Evolutionary conservation across 305 asterid genomes (phyloP).

Genomic region (Fraxinus nigra): DNA sequence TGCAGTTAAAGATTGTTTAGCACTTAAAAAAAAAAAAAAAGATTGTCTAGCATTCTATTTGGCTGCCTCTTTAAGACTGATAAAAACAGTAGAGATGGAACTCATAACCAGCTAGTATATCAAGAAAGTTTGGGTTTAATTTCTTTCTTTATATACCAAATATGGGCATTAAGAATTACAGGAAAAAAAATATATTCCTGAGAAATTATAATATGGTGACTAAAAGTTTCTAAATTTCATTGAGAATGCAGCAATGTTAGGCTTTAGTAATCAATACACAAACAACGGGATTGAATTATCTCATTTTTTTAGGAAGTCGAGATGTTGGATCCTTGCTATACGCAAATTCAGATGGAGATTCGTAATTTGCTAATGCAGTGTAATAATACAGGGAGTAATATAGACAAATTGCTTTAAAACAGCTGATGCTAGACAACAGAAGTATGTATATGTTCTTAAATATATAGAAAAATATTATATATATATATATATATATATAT

Average conservation of each 20-base stretch:
- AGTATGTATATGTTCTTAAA: neutral
- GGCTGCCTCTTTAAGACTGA: neutral
- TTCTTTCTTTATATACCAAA: neutral
- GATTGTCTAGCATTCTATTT: neutral
- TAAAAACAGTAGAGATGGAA: neutral
- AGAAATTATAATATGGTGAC: neutral
- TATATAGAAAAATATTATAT: too few relatives aligned
- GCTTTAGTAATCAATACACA: neutral
- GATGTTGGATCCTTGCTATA: neutral
- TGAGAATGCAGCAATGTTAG: neutral
- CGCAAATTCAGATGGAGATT: neutral
- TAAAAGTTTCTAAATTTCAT: neutral
- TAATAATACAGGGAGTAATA: neutral
- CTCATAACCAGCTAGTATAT: neutral
- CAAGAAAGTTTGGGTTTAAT: too few relatives aligned
- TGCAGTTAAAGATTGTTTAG: neutral
- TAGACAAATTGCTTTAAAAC: neutral
- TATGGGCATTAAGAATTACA: neutral
- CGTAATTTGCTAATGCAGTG: neutral
- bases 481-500: too few relatives aligned
- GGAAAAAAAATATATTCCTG: neutral
- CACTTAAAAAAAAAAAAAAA: too few relatives aligned
- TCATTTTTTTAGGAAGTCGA: neutral
- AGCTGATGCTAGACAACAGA: neutral
- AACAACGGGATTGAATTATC: neutral